Conservation (phyloP, 805 yeast species). For the Phaffomyces antillensis region DNA sequence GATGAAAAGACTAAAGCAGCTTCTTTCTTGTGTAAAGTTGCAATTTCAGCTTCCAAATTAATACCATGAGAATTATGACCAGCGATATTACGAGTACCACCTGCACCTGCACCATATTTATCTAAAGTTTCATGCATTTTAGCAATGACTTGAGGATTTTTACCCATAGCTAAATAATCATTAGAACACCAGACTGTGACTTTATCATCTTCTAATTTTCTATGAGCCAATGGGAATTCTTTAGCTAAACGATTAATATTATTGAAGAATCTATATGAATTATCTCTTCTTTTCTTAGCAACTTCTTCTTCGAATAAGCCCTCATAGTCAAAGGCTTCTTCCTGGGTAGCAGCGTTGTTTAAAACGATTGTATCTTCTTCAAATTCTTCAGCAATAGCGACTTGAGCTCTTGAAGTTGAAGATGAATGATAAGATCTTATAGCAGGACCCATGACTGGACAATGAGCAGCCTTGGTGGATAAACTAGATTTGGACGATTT, state of each 20-base stretch:
- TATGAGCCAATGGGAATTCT: constrained; percentile 91
- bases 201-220: constrained; percentile 63
- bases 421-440: constrained; percentile 30
- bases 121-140: constrained; percentile 77
- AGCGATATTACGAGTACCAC: constrained; percentile 98
- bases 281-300: constrained; percentile 70
- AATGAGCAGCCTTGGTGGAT: constrained; percentile 51
- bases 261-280: constrained; percentile 93
- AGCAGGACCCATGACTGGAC: constrained; percentile 92
- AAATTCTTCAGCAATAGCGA: constrained; percentile 17
- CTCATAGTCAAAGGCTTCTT: constrained; percentile 58
- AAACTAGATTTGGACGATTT: constrained; percentile 30
- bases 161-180: constrained; percentile 94
- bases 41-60: constrained; percentile 75
- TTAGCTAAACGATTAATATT: constrained; percentile 93
- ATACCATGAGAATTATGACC: constrained; percentile 95
- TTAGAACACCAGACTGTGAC: constrained; percentile 99
- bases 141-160: constrained; percentile 61
- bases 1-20: constrained; percentile 94
- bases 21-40: constrained; percentile 88
- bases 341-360: constrained; percentile 37
- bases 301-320: constrained; percentile 64
- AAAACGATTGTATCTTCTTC: constrained; percentile 18
- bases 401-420: constrained; percentile 27
- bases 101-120: constrained; percentile 96